Conservation (phyloP, 192 early-diverging fungal genomes). For the Phlyctochytrium bullatum region DNA sequence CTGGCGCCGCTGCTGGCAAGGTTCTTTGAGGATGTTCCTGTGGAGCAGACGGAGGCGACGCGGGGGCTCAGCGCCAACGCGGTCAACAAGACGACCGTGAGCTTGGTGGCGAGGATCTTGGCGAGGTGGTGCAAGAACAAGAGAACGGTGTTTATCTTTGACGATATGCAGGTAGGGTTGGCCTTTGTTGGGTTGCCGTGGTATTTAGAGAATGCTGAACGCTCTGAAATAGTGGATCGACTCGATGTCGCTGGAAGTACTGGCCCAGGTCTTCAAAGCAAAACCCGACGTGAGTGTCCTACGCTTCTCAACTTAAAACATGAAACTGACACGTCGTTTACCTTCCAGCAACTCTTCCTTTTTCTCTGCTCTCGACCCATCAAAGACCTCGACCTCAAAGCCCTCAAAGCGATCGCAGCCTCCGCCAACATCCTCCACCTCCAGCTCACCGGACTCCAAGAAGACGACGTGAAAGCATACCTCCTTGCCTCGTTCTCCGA, state of each 20-base stretch:
- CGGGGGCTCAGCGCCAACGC: not conserved
- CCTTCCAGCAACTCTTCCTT: not conserved
- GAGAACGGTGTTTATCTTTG: not conserved
- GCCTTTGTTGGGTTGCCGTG: too few relatives aligned
- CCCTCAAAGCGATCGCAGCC: not conserved
- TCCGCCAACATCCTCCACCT: not conserved
- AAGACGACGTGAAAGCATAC: not conserved
- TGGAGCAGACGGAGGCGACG: not conserved
- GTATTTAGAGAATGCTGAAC: not conserved
- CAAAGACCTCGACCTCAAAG: conserved; percentile 1
- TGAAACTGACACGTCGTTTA: too few relatives aligned
- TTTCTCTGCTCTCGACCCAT: not conserved
- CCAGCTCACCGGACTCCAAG: not conserved
- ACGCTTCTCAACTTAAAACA: too few relatives aligned
- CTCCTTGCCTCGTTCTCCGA: not conserved
- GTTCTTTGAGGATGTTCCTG: not conserved
- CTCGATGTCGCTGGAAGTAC: not conserved
- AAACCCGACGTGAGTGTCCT: not conserved
- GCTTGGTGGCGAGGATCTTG: not conserved
- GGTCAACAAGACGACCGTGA: not conserved
- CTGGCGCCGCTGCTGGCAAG: not conserved
- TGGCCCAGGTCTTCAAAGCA: not conserved
- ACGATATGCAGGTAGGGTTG: not conserved
- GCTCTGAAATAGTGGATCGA: not conserved
- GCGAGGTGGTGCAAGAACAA: not conserved